Base-by-base conservation (phyloP, 495 filamentous ascomycete genomes). In the Diplogelasinospora grovesii region DNA sequence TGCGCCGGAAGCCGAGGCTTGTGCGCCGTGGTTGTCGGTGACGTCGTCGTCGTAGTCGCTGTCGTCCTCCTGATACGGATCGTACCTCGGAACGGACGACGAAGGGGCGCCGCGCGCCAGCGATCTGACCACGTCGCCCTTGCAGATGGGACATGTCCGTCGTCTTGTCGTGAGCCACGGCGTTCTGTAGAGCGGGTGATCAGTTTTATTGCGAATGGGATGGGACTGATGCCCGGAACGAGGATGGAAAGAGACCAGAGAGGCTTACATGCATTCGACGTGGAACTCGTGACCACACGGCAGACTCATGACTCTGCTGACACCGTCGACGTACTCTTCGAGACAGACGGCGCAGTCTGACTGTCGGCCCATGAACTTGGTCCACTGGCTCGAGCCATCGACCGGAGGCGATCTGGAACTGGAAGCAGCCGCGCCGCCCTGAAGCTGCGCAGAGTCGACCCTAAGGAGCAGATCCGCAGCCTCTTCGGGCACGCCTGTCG, bases 231-330 rank as follows among this genome's bases (percentile, higher is more conserved):
- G 10, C 13, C 15, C 4, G 13, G 2, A 8, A 8, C 9, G n/a
- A 14, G 21, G 30, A n/a, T n/a, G n/a, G n/a, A n/a, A n/a, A n/a
- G n/a, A n/a, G n/a, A n/a, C n/a, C n/a, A n/a, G 14, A 25, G 39
- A 33, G 23, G 82, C 90, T 83, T 73, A 96, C 89, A 98, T 97
- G 89, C 92, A 98, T 52, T 92, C 89, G 24, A 71, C 90, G 60
- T 98, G 92, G 61, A 98, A 98, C 54, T 98, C 92, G 57, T 98
- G 92, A 16, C 92, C 92, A 64, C 92, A 98, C n/a, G 92, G 92
- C 36, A 98, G 66, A 49, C 86, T 95, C 92, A 98, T 98, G 13
- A 98, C 93, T 42, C 78, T 70, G 57, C 88, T 95, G 51, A 97
- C 79, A 21, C 92, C 90, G 60, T 96, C 93, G 13, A 95, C 70